phyloP scores from a whole-genome alignment of 345 rosid species.

The Pseudoturritis turrita region DNA sequence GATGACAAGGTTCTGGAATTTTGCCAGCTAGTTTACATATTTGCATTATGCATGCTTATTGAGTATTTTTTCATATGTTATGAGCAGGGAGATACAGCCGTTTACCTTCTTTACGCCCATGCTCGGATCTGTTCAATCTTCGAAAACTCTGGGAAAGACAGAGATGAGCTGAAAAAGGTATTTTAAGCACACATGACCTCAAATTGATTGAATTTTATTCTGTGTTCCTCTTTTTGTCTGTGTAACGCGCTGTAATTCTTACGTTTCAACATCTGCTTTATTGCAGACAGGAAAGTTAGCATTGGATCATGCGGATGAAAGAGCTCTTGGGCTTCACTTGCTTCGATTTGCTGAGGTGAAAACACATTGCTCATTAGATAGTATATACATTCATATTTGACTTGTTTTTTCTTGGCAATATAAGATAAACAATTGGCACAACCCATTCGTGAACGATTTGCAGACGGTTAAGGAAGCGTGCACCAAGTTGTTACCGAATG shows the following conservation, averaged over 20 bases:
- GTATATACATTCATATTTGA: background rate
- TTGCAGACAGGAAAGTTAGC: slow-evolving; percentile 45
- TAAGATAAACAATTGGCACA: background rate
- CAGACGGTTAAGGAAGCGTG: slow-evolving; percentile 81
- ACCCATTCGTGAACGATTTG: background rate
- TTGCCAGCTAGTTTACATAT: background rate
- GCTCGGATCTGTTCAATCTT: slow-evolving; percentile 88
- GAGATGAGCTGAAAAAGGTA: slow-evolving; percentile 69
- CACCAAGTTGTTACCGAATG: slow-evolving; percentile 54
- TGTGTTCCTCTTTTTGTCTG: background rate
- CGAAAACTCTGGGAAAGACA: slow-evolving; percentile 70
- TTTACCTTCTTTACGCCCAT: slow-evolving; percentile 83
- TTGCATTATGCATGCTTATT: background rate
- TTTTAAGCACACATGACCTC: background rate
- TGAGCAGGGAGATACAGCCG: slow-evolving; percentile 83
- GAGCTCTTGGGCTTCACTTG: slow-evolving; percentile 63
- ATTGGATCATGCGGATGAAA: slow-evolving; percentile 58
- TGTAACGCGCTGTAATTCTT: background rate
- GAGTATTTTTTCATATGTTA: background rate
- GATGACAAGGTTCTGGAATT: slow-evolving; percentile 55
- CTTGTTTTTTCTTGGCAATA: background rate
- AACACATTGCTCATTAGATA: background rate
- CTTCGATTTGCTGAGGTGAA: slow-evolving; percentile 66
- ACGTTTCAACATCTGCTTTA: background rate
- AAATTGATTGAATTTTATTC: background rate